Base-by-base conservation (phyloP, 2,329 filamentous ascomycete genomes). In the Aspergillus nomiae region DNA sequence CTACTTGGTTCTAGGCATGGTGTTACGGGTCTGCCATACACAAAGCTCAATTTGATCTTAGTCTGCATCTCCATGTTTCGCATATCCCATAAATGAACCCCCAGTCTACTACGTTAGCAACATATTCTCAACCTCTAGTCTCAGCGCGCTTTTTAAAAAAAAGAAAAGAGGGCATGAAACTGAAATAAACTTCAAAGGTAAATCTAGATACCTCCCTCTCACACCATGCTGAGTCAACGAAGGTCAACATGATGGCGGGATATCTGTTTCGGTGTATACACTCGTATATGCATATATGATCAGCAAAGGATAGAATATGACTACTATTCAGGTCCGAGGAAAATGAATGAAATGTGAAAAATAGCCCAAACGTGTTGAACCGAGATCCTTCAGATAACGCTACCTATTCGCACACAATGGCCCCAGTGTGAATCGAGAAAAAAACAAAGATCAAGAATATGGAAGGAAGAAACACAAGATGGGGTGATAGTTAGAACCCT, bases 401-500 rank as follows among this genome's bases (percentile, higher is more conserved):
- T 59, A 55, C 50, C 32, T 43, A 43, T 46, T 48, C 28, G 28
- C 48, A 51, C 48, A 51, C 48, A 51, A 51, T 51, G 26, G 48
- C 16, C 48, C 48, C 10, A 30, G 14, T 30, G 26, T 21, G 24
- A 51, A 48, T 53, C 26, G 32, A 57, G 55, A 28, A n/a, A 24
- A 46, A 62, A 10, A 43, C n/a, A 65, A 30, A 60, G 26, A 56
- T 26, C 26, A 59, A 57, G 30, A 56, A 55, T 21, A 34, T 54
- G 30, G 41, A 58, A 50, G 11, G 50, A n/a, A 41, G 10, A 60
- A 34, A 57, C 28, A 56, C 32, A 46, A 61, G 26, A 32, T n/a
- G 48, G 7, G 26, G 55, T 55, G 38, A 51, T 56, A 57, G 62
- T 45, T 46, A 16, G 34, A 38, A 59, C 63, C 65, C 54, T 56